Conservation (phyloP, 139 green algal species). For the Coccomyxa sp. region DNA sequence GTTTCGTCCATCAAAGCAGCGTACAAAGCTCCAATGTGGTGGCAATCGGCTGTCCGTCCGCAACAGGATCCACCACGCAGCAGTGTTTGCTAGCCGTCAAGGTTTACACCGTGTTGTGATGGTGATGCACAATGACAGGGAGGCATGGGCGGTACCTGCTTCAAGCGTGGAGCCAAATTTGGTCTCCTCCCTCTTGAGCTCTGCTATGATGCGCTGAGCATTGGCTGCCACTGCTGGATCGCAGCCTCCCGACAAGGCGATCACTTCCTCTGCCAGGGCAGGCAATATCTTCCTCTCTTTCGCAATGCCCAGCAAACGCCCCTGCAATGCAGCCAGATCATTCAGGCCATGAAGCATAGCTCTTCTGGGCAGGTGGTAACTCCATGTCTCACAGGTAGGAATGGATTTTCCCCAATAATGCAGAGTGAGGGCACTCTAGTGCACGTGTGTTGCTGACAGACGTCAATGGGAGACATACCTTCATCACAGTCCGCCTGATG, state of each 20-base stretch:
- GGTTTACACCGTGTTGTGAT: constrained; percentile 66
- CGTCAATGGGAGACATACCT: constrained; percentile 27
- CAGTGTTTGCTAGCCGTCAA: no score
- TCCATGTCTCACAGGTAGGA: no score
- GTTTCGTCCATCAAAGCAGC: no score
- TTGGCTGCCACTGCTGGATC: constrained; percentile 62
- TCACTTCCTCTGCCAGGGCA: constrained; percentile 62
- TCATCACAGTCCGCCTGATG: constrained; percentile 78
- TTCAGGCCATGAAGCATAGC: no score
- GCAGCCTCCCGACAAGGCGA: constrained; percentile 57
- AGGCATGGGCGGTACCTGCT: no score
- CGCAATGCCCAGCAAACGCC: constrained; percentile 63
- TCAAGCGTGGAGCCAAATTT: constrained; percentile 65
- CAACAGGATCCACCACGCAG: no score
- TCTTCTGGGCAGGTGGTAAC: no score
- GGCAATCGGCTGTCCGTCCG: no score
- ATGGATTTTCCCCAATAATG: no score
- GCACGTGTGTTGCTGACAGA: not conserved
- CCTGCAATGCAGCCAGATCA: no score
- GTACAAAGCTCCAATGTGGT: no score
- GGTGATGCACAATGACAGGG: no score
- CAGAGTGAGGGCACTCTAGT: not conserved
- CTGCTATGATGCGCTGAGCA: constrained; percentile 54
- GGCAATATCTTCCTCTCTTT: constrained; percentile 54
- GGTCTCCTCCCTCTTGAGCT: constrained; percentile 74